Percentiles rank a stretch among this genome's conserved stretches.
These are phyloP conservation scores for Vitellaria paradoxa DNA, from an alignment of 179 eudicot species.

Conservation along the genomic window DNA sequence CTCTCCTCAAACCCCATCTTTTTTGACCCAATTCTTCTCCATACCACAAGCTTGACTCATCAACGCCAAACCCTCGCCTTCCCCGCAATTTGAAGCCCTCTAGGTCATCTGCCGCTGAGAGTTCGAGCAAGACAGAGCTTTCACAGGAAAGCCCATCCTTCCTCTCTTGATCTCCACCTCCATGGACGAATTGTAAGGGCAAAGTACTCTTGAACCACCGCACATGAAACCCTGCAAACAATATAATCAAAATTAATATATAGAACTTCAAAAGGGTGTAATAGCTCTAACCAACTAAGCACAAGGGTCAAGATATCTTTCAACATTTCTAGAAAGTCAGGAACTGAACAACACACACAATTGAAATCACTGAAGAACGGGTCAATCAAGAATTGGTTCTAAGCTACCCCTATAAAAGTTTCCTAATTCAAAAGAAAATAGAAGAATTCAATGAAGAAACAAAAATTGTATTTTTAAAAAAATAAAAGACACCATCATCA, in stretches of 20 bases:
- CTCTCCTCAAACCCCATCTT: conserved; percentile 61
- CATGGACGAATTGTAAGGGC: conserved; percentile 27
- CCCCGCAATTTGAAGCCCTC: conserved; percentile 43
- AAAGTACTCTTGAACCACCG: conserved; percentile 28
- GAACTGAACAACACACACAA: background rate
- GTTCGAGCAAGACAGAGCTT: conserved; percentile 63
- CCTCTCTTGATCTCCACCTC: conserved; percentile 22
- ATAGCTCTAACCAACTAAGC: background rate
- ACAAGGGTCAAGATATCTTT: background rate
- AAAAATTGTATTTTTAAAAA: too few species aligned
- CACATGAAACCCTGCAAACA: conserved; percentile 36
- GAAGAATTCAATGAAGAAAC: background rate
- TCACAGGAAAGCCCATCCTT: conserved; percentile 13
- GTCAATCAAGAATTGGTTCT: conserved; percentile 8
- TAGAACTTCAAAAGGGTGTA: background rate
- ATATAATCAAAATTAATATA: background rate
- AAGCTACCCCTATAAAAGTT: background rate
- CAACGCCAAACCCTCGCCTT: conserved; percentile 32
- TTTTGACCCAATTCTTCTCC: conserved; percentile 48
- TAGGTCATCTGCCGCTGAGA: conserved; percentile 62
- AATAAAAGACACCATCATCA: background rate
- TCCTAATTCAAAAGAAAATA: too few species aligned
- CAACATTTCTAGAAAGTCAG: background rate
- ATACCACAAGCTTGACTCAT: conserved; percentile 59
- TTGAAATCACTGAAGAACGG: background rate